phyloP scores from a whole-genome alignment of 306 rosid genomes.

The Carpinus viminea region DNA sequence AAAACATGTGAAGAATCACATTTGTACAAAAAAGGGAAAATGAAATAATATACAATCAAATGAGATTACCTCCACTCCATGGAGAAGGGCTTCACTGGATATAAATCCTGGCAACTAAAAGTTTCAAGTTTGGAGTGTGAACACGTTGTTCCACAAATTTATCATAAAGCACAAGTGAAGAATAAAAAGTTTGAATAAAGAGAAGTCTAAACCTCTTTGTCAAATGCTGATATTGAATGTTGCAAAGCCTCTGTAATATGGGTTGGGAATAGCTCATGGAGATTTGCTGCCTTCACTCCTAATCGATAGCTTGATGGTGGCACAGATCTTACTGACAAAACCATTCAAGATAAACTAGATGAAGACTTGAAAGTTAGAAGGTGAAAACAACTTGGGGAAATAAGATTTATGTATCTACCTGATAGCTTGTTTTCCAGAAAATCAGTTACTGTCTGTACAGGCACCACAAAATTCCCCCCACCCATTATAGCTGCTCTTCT shows the following conservation, averaged over 20 bases:
- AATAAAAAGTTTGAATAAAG: slow-evolving; percentile 3
- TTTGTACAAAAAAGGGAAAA: not conserved
- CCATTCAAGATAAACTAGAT: slow-evolving; percentile 24
- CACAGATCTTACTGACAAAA: slow-evolving; percentile 58
- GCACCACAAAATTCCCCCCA: slow-evolving; percentile 87
- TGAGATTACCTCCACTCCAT: slow-evolving; percentile 88
- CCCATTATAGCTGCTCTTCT: slow-evolving; percentile 82
- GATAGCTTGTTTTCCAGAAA: slow-evolving; percentile 69
- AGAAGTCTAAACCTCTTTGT: slow-evolving; percentile 66
- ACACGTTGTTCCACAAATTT: slow-evolving; percentile 7
- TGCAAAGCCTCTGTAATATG: slow-evolving; percentile 78
- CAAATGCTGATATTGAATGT: slow-evolving; percentile 64
- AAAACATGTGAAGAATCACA: not conserved
- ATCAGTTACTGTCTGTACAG: slow-evolving; percentile 91
- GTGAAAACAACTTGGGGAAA: slow-evolving; percentile 23
- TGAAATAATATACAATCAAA: not conserved
- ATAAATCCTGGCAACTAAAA: slow-evolving; percentile 91
- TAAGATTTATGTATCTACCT: slow-evolving; percentile 42
- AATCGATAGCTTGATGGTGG: slow-evolving; percentile 93
- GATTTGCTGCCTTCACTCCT: slow-evolving; percentile 88
- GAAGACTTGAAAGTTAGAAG: slow-evolving; percentile 15
- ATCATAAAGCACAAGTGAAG: slow-evolving; percentile 10
- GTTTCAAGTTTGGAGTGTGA: slow-evolving; percentile 27
- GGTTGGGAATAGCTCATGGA: slow-evolving; percentile 70
- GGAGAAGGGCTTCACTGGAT: slow-evolving; percentile 85